phyloP scores from a whole-genome alignment of 306 rosid species.

The Hippophae tibetana region DNA sequence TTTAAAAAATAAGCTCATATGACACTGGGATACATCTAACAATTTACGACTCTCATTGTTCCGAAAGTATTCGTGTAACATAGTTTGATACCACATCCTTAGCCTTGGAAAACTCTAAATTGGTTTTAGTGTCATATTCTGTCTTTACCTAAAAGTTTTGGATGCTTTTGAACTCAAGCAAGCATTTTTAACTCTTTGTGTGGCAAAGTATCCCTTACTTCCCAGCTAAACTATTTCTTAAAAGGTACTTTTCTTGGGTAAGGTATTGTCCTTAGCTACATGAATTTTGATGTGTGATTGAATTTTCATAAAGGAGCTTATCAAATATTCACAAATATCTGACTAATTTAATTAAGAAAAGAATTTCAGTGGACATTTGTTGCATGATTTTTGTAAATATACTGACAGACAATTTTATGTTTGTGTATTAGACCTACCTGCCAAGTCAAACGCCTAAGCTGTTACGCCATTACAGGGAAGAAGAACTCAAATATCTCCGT shows the following conservation, averaged over 20 bases:
- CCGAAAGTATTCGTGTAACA: too few species aligned
- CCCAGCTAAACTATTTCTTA: neutral
- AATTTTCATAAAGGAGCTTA: neutral
- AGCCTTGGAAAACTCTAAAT: too few species aligned
- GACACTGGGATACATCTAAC: too few species aligned
- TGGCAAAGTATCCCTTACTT: neutral
- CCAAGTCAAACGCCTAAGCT: constrained; percentile 61
- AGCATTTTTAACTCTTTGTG: neutral
- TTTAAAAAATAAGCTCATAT: too few species aligned
- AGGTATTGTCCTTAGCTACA: neutral
- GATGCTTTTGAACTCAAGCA: neutral
- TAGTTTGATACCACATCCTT: too few species aligned
- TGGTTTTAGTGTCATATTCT: too few species aligned
- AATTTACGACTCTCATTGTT: too few species aligned
- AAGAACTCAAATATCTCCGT: constrained; percentile 52
- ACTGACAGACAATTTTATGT: constrained; percentile 4
- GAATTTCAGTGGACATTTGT: neutral
- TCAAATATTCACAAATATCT: neutral
- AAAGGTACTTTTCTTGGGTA: too few species aligned
- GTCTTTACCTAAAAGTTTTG: neutral
- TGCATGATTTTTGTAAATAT: neutral
- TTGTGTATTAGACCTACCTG: constrained; percentile 51
- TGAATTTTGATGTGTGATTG: neutral
- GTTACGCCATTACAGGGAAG: constrained; percentile 49
- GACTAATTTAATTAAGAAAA: neutral